Conservation (phyloP, 345 rosid genomes). For the Cardamine occulta region DNA sequence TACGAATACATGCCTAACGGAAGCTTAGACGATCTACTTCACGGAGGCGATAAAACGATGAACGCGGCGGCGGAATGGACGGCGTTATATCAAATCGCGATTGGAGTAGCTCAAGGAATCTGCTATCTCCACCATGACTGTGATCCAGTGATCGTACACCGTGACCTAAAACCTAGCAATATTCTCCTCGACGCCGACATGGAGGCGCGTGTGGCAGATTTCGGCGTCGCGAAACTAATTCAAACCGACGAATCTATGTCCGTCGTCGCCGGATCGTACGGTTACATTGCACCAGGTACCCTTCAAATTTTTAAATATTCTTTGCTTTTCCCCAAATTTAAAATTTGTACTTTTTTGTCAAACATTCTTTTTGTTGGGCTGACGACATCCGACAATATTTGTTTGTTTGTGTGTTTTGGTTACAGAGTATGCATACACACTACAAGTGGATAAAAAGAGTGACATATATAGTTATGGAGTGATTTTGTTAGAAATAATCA, state of each 20-base stretch:
- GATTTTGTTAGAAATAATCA: slow-evolving; percentile 78
- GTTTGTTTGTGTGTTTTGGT: neutral
- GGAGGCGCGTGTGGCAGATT: slow-evolving; percentile 99
- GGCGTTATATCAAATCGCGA: slow-evolving; percentile 76
- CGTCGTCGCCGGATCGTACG: slow-evolving; percentile 98
- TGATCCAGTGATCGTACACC: slow-evolving; percentile 94
- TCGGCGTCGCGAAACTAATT: slow-evolving; percentile 92
- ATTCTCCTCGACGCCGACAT: slow-evolving; percentile 82
- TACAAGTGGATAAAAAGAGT: slow-evolving; percentile 95
- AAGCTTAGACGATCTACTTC: slow-evolving; percentile 79
- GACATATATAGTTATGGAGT: slow-evolving; percentile 97
- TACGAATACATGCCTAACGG: slow-evolving; percentile 99
- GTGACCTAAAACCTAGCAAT: slow-evolving; percentile 93
- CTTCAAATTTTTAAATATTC: neutral
- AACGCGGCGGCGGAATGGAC: slow-evolving; percentile 84
- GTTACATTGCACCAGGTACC: slow-evolving; percentile 98
- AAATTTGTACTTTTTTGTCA: slow-evolving; percentile 4
- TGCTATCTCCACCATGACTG: slow-evolving; percentile 99
- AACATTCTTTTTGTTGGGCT: slow-evolving; percentile 34
- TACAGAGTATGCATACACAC: slow-evolving; percentile 89
- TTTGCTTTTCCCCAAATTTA: neutral
- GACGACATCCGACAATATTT: slow-evolving; percentile 29
- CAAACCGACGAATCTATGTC: slow-evolving; percentile 96
- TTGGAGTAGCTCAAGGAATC: slow-evolving; percentile 99
- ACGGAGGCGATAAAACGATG: slow-evolving; percentile 68